Base-by-base conservation (phyloP, 345 rosid genomes). In the Hibiscus syriacus region DNA sequence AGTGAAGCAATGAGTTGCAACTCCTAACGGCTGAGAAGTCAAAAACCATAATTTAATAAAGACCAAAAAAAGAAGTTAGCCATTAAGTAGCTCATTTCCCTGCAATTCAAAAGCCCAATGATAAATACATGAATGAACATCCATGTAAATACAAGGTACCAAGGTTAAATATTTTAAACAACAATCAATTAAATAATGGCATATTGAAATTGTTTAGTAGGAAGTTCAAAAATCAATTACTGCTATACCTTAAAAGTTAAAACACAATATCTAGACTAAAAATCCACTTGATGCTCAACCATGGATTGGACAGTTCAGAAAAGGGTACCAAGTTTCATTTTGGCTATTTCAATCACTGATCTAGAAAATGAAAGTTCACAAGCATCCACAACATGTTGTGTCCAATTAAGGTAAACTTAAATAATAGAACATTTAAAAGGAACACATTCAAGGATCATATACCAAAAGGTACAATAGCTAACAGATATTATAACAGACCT, bases 51-150 rank as follows among this genome's bases (percentile, higher is more conserved):
- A n/a, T n/a, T n/a, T n/a, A n/a, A n/a, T n/a, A n/a, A n/a, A n/a
- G n/a, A n/a, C n/a, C n/a, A n/a, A n/a, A n/a, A n/a, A n/a, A n/a
- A n/a, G n/a, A n/a, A n/a, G n/a, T n/a, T n/a, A n/a, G n/a, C n/a
- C n/a, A 79, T 81, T 76, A 60, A 70, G 82, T 19, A 76, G 80
- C 72, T 71, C 5, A 74, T 80, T 83, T 72, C 82, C 92, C 97
- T 92, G 90, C 73, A 69, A 60, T 27, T 55, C 74, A 26, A 25
- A 68, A 6, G 14, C 61, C 56, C 39, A 65, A 39, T n/a, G 20
- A n/a, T n/a, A 23, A 19, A 6, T 34, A 0, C 38, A 45, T 64
- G 17, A 5, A 16, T 17, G 3, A 0, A 17, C 6, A 32, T 58
- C 41, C 41, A 58, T 58, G 22, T 30, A 58, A 29, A 39, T 30